Percentiles rank a stretch among this genome's conserved stretches.
Conservation (phyloP, 108 stramenopile species). For the Chaetoceros muelleri region DNA sequence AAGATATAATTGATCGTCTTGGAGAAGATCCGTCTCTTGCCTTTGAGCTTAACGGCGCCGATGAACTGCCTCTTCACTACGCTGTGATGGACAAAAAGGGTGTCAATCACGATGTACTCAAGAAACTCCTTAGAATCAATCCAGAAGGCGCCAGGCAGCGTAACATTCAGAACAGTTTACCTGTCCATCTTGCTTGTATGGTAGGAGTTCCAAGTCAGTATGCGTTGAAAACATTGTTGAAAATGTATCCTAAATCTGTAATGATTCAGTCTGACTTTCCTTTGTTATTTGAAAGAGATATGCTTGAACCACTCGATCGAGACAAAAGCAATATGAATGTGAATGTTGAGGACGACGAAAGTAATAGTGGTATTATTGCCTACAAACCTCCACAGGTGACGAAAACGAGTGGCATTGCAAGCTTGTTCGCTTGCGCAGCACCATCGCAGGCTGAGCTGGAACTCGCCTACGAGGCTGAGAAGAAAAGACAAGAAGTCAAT, state of each 20-base stretch:
- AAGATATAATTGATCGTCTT: not conserved
- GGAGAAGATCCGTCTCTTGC: not conserved
- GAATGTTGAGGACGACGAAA: not conserved
- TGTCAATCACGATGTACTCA: not conserved
- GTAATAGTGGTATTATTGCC: not conserved
- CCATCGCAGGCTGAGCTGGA: not conserved
- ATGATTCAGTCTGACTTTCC: not conserved
- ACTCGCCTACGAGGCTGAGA: not conserved
- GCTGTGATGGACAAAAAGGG: not conserved
- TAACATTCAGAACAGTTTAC: not conserved
- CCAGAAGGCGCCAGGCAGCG: not conserved
- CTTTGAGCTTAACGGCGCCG: not conserved
- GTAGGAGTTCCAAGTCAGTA: not conserved
- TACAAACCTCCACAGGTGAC: not conserved
- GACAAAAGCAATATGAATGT: not conserved
- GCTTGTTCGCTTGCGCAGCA: not conserved
- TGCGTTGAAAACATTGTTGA: not conserved
- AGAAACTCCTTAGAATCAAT: not conserved
- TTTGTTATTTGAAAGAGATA: not conserved
- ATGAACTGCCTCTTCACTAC: not conserved
- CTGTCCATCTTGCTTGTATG: not conserved
- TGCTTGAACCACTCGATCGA: too few relatives aligned
- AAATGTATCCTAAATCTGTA: not conserved
- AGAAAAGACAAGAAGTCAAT: not conserved
- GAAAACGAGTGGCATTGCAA: not conserved